Evolutionary conservation across 345 rosid genomes (phyloP), one percentile per base, ranked within the genome.

Genomic region (Noccaea caerulescens): DNA sequence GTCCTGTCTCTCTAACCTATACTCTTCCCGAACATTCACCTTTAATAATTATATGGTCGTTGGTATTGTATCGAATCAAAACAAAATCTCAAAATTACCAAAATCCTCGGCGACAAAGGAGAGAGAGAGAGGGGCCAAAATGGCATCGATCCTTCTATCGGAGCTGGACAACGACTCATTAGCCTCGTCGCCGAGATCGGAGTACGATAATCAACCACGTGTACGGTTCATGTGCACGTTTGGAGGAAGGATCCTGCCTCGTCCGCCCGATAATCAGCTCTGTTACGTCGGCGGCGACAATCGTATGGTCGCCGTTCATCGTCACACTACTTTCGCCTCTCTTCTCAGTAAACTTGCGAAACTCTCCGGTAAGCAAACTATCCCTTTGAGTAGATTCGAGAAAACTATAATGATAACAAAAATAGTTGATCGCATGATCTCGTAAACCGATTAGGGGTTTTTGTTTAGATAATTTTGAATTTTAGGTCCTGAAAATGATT

Each of bases 251-350:
- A 94, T 94, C 76, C 79, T 94, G 45, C 99, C 99, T 43, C 95
- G 99, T 47, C 99, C 99, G 0, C 93, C 91, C 30, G 99, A 94
- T 66, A 91, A 88, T 23, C 92, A 86, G 73, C 96, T 94, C 57
- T 91, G 95, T 20, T 94, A 94, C 63, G 96, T 88, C 46, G 96
- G 97, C 50, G 99, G 99, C 4, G 99, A 94, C 62, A 94, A 96
- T 67, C 88, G 97, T 37, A 91, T 94, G 74, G 96, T 94, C 36
- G 91, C 89, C 12, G 73, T 85, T 80, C 82, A 87, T 52, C 97
- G 96, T 37, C 73, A 87, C 72, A 81, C 90, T 67, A 61, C 84
- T 60, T 88, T 82, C 72, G 45, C 89, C 1, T 75, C 89, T 37
- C 83, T 94, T 46, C 76, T 91, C 61, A 27, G 80, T 55, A 91